These are phyloP conservation scores for Trichoderma virens DNA, from an alignment of 495 filamentous ascomycete species.

Conservation along the genomic window DNA sequence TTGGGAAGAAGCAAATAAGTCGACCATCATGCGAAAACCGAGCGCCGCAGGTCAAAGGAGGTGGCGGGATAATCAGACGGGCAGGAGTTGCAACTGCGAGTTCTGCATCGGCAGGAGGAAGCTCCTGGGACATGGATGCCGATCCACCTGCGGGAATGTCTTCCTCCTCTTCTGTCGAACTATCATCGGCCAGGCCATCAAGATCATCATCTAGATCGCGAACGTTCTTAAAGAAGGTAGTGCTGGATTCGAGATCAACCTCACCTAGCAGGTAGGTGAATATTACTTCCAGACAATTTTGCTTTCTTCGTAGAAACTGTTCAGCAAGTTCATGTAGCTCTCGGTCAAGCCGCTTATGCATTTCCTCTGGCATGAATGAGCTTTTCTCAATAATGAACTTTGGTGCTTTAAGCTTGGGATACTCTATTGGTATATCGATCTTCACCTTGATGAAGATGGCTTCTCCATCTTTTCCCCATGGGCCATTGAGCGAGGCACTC, in stretches of 20 bases:
- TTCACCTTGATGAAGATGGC: constrained; percentile 70
- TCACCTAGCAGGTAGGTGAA: constrained; percentile 82
- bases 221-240: constrained; percentile 58
- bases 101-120: constrained; percentile 42
- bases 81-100: constrained; percentile 49
- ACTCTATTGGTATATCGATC: constrained; percentile 69
- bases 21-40: constrained; percentile 70
- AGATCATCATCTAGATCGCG: constrained; percentile 56
- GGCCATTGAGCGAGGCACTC: constrained; percentile 73
- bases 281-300: constrained; percentile 75
- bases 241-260: constrained; percentile 64
- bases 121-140: constrained; percentile 48
- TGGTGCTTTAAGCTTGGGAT: constrained; percentile 62
- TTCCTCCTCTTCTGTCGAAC: constrained; percentile 77
- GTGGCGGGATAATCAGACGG: constrained; percentile 67
- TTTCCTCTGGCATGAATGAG: constrained; percentile 64
- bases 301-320: constrained; percentile 56
- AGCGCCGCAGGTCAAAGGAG: constrained; percentile 67
- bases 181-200: constrained; percentile 49
- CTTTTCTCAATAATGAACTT: constrained; percentile 69
- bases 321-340: constrained; percentile 66
- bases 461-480: constrained; percentile 68
- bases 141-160: constrained; percentile 46
- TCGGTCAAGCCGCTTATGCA: constrained; percentile 50
- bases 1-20: constrained; percentile 80